Evolutionary conservation across 768 basidiomycete species (phyloP), one percentile per base, ranked within the genome.

Genomic region (Termitomyces sp.): DNA sequence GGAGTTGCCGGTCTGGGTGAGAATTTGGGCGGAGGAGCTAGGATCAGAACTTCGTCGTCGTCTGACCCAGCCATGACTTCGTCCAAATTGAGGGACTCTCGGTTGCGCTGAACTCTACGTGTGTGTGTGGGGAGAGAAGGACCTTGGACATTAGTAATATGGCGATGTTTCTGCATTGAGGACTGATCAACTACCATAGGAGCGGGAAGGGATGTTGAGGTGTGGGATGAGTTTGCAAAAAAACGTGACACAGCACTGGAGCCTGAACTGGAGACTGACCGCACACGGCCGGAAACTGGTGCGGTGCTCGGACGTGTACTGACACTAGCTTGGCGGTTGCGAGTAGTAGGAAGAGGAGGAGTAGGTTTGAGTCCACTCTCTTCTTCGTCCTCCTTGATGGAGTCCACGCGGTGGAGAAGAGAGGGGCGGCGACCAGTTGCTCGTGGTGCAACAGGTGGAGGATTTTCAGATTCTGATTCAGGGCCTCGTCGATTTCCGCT

Each of bases 41-140:
- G 20, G 1, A 56, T 8, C 46, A 49, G 63, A 17, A 68, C 68
- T 40, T 77, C 77, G 25, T 90, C 89, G 29, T 84, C 84, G 63
- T 88, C 90, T 7, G 84, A 88, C 29, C 80, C 85, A 45, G 78
- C 83, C 86, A 91, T 86, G 29, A 91, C 70, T 60, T 90, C 89
- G 68, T 93, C 91, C 63, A 92, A 67, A 70, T 92, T 87, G 62
- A 91, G 65, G 2, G 88, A 89, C 69, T 91, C 91, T 40, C 83
- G 77, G 64, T 86, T 84, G 45, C 76, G 79, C 60, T 79, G 83
- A 45, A 82, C 68, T 64, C 76, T 82, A 38, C 84, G 81, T 6
- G 79, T 85, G 20, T 83, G 80, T 61, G 73, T 71, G 9, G 85
- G 84, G 61, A 78, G 76, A 14, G 72, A 77, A 11, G 72, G 71